phyloP scores from a whole-genome alignment of 176 grass and related monocot genomes.

The Saccharum spontaneum region DNA sequence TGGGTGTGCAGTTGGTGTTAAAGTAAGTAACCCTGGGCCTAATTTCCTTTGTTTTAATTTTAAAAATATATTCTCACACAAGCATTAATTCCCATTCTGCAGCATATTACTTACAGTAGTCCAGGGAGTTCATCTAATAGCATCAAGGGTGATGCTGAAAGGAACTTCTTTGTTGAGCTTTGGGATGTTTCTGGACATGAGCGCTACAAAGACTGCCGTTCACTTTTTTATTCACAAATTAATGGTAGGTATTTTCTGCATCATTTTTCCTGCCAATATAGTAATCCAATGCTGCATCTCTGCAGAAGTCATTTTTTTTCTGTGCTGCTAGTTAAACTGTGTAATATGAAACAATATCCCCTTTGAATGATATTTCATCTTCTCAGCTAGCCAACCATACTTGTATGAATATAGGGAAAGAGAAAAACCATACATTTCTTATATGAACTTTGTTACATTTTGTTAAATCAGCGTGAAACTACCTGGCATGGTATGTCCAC shows the following conservation, averaged over 20 bases:
- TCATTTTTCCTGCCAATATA: slow-evolving; percentile 4
- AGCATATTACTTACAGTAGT: slow-evolving; percentile 89
- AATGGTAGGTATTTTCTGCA: slow-evolving; percentile 55
- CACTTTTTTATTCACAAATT: slow-evolving; percentile 93
- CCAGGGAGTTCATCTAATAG: slow-evolving; percentile 67
- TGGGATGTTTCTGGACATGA: slow-evolving; percentile 97
- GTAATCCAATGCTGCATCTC: not conserved
- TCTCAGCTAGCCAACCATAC: not conserved
- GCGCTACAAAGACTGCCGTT: slow-evolving; percentile 85
- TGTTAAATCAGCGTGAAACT: not conserved
- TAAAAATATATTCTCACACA: slow-evolving; percentile 22
- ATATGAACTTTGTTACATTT: not conserved
- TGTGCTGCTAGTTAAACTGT: not conserved
- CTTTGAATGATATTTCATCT: not conserved
- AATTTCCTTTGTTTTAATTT: not conserved
- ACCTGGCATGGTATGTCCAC: not conserved
- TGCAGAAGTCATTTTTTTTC: not conserved
- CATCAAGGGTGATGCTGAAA: slow-evolving; percentile 72
- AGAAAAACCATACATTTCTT: not conserved
- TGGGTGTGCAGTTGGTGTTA: slow-evolving; percentile 79
- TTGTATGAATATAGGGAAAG: not conserved
- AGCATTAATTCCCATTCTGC: slow-evolving; percentile 43
- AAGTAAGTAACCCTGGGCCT: slow-evolving; percentile 44
- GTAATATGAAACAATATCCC: slow-evolving; percentile 2
- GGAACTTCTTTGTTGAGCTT: slow-evolving; percentile 96